Percentiles rank a stretch among this genome's conserved stretches.
phyloP scores from a whole-genome alignment of 495 filamentous ascomycete species.

The Xylaria acuta region DNA sequence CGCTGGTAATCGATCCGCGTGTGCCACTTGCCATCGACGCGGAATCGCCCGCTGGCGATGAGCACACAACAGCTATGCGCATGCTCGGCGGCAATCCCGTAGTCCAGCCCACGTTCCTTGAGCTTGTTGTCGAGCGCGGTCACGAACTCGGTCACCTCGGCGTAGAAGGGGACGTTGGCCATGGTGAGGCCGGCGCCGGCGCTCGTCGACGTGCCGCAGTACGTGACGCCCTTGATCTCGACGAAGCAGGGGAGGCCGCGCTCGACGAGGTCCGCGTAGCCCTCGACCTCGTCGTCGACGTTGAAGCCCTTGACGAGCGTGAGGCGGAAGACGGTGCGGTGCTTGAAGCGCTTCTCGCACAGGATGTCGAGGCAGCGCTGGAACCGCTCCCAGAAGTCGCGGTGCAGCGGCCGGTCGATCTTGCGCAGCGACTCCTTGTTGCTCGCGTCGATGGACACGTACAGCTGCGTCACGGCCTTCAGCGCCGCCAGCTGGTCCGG shows the following conservation, averaged over 20 bases:
- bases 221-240: slow-evolving; percentile 96
- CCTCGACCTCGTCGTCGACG: slow-evolving; percentile 87
- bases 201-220: slow-evolving; percentile 86
- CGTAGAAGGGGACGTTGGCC: slow-evolving; percentile 95
- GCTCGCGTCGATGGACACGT: slow-evolving; percentile 93
- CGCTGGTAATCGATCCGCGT: slow-evolving; percentile 87
- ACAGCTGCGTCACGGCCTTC: slow-evolving; percentile 86
- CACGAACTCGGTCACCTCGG: slow-evolving; percentile 84
- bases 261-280: slow-evolving; percentile 89
- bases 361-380: slow-evolving; percentile 88
- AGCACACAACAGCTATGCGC: slow-evolving; percentile 92
- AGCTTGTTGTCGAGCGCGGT: slow-evolving; percentile 71
- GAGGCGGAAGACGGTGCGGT: slow-evolving; percentile 93
- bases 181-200: slow-evolving; percentile 85
- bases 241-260: slow-evolving; percentile 86
- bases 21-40: slow-evolving; percentile 78
- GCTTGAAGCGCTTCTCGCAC: slow-evolving; percentile 75
- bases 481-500: slow-evolving; percentile 86
- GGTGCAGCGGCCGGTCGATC: slow-evolving; percentile 90
- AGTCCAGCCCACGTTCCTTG: slow-evolving; percentile 68
- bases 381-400: slow-evolving; percentile 98
- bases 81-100: slow-evolving; percentile 94
- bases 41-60: slow-evolving; percentile 78
- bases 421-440: slow-evolving; percentile 85
- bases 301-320: slow-evolving; percentile 96